phyloP scores from a whole-genome alignment of 2,329 filamentous ascomycete species.

The Colletotrichum orchidophilum region DNA sequence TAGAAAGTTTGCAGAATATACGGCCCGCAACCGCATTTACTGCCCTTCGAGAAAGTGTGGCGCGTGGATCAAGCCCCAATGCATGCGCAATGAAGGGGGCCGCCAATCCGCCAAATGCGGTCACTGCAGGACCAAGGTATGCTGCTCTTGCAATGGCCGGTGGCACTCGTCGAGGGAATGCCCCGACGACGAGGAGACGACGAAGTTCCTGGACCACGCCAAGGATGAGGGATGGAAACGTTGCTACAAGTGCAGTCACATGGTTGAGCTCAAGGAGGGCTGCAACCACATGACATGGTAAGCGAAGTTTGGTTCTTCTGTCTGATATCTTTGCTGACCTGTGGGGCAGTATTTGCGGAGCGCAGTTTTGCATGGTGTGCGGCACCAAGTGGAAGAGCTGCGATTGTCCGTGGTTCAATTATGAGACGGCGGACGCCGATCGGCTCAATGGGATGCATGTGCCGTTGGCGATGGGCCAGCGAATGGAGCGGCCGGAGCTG shows the following conservation, averaged over 20 bases:
- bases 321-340: slow-evolving; percentile 28
- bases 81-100: slow-evolving; percentile 67
- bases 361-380: slow-evolving; percentile 89
- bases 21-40: slow-evolving; percentile 78
- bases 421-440: slow-evolving; percentile 64
- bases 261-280: slow-evolving; percentile 83
- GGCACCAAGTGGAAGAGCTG: slow-evolving; percentile 85
- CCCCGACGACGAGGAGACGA: slow-evolving; percentile 74
- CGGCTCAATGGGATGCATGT: slow-evolving; percentile 62
- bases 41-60: slow-evolving; percentile 79
- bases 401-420: slow-evolving; percentile 83
- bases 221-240: slow-evolving; percentile 77
- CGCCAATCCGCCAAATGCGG: slow-evolving; percentile 76
- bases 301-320: slow-evolving; percentile 39
- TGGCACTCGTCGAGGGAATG: slow-evolving; percentile 78
- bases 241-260: slow-evolving; percentile 77
- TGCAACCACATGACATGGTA: slow-evolving; percentile 92
- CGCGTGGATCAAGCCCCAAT: slow-evolving; percentile 79
- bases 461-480: slow-evolving; percentile 46
- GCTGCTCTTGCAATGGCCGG: slow-evolving; percentile 75
- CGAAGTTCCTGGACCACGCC: slow-evolving; percentile 70
- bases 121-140: slow-evolving; percentile 78
- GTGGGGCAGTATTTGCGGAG: slow-evolving; percentile 75
- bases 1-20: slow-evolving; percentile 79
- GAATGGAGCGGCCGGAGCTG: slow-evolving; percentile 19